Evolutionary conservation across 2,329 filamentous ascomycete species (phyloP).

Genomic region (Aspergillus thermomutatus): DNA sequence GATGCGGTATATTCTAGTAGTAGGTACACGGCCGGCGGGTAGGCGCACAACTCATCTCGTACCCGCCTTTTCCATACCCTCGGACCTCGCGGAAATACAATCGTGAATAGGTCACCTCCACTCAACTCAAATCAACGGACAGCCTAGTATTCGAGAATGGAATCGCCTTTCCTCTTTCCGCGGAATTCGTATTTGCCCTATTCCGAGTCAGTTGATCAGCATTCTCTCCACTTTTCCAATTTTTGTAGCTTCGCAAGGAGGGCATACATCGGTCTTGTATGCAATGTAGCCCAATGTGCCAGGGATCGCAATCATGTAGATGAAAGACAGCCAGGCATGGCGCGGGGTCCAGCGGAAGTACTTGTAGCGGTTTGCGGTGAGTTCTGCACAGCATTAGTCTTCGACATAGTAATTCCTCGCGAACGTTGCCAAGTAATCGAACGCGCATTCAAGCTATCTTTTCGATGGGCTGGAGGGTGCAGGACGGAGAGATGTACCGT

Average conservation of each 20-base stretch:
- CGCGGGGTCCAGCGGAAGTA: slow-evolving; percentile 92
- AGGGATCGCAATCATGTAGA: slow-evolving; percentile 73
- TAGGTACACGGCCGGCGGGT: slow-evolving; percentile 32
- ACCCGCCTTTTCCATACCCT: neutral
- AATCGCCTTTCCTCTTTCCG: slow-evolving; percentile 83
- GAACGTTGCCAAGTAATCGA: slow-evolving; percentile 1
- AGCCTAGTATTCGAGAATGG: slow-evolving; percentile 70
- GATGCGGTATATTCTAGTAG: slow-evolving; percentile 33
- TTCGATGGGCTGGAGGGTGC: slow-evolving; percentile 2
- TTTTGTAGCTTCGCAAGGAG: neutral
- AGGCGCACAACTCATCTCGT: slow-evolving; percentile 1
- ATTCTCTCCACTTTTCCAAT: neutral
- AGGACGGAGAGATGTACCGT: slow-evolving; percentile 40
- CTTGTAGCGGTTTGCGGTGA: slow-evolving; percentile 80
- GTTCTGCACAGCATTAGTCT: slow-evolving; percentile 53
- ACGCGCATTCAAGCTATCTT: neutral
- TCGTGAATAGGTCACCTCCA: neutral
- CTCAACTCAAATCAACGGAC: neutral
- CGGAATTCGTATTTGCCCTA: slow-evolving; percentile 84
- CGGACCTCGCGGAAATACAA: neutral
- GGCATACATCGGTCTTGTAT: slow-evolving; percentile 81
- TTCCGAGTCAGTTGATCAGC: slow-evolving; percentile 17
- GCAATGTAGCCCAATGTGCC: slow-evolving; percentile 66
- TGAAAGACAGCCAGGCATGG: slow-evolving; percentile 74
- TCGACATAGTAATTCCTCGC: slow-evolving; percentile 7